Conservation (phyloP, 345 rosid genomes). For the Psidium guajava region DNA sequence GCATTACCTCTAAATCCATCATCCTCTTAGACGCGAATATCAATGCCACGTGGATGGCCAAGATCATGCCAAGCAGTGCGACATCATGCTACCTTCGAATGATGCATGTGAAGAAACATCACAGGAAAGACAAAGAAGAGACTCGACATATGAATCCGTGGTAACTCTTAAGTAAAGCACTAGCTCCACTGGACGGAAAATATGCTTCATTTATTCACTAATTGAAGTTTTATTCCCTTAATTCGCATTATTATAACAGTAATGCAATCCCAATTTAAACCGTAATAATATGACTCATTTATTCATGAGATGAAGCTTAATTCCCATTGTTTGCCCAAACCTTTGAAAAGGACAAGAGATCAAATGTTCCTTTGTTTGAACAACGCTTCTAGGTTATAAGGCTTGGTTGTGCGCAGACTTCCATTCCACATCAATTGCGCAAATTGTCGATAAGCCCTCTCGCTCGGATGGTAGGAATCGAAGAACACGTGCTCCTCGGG, state of each 20-base stretch:
- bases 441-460: constrained; percentile 1
- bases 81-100: no score
- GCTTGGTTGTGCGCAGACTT: neutral
- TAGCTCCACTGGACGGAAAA: constrained; percentile 10
- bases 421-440: constrained; percentile 12
- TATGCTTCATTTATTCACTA: neutral
- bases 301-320: neutral
- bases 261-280: neutral
- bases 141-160: neutral
- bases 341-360: neutral
- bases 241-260: neutral
- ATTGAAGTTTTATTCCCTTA: neutral
- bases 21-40: no score
- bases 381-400: constrained; percentile 4
- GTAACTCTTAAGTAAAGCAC: constrained; percentile 4
- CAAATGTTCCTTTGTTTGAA: neutral
- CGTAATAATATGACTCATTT: neutral
- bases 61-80: no score
- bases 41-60: no score
- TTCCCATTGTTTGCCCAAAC: neutral
- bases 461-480: constrained; percentile 3
- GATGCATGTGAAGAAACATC: neutral
- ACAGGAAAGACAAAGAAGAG: neutral
- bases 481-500: constrained; percentile 4
- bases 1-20: no score